phyloP scores from a whole-genome alignment of 495 filamentous ascomycete genomes.

The Hyaloscypha finlandica region DNA sequence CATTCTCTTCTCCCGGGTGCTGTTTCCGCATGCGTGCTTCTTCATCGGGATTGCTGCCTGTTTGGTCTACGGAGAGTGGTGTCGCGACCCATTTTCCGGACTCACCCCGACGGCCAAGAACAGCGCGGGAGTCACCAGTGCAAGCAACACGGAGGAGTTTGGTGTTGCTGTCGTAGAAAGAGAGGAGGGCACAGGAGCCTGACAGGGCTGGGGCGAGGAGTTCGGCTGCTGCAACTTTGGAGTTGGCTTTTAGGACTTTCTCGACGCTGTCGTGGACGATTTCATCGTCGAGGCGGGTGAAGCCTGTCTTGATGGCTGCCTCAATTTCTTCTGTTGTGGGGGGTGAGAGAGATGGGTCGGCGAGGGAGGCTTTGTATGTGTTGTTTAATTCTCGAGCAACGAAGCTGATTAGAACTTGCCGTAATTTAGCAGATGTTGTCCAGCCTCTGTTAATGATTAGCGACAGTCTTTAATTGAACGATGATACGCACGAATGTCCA shows the following conservation, averaged over 20 bases:
- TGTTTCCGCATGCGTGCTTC: slow-evolving; percentile 75
- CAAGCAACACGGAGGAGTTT: slow-evolving; percentile 88
- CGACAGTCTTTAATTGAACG: not conserved
- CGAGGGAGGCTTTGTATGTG: slow-evolving; percentile 77
- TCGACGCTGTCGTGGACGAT: slow-evolving; percentile 89
- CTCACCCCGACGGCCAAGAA: slow-evolving; percentile 75
- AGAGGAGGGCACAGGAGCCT: slow-evolving; percentile 92
- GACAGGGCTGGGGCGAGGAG: slow-evolving; percentile 89
- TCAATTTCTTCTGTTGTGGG: slow-evolving; percentile 81
- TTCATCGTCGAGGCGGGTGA: slow-evolving; percentile 84
- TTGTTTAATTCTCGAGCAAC: slow-evolving; percentile 93
- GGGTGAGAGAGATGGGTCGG: slow-evolving; percentile 57
- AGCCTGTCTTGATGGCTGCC: slow-evolving; percentile 88
- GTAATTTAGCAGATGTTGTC: slow-evolving; percentile 96
- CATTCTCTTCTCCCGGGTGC: slow-evolving; percentile 85
- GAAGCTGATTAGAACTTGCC: slow-evolving; percentile 85
- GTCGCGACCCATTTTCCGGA: slow-evolving; percentile 94
- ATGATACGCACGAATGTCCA: slow-evolving; percentile 75
- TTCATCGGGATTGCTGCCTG: slow-evolving; percentile 82
- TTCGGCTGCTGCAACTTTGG: slow-evolving; percentile 84
- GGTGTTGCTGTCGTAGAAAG: slow-evolving; percentile 87
- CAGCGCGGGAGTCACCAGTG: slow-evolving; percentile 91
- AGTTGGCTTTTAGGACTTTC: slow-evolving; percentile 84
- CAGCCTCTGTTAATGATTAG: slow-evolving; percentile 66
- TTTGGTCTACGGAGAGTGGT: slow-evolving; percentile 88